phyloP scores from a whole-genome alignment of 2,329 filamentous ascomycete species.

The Aschersonia sp. region DNA sequence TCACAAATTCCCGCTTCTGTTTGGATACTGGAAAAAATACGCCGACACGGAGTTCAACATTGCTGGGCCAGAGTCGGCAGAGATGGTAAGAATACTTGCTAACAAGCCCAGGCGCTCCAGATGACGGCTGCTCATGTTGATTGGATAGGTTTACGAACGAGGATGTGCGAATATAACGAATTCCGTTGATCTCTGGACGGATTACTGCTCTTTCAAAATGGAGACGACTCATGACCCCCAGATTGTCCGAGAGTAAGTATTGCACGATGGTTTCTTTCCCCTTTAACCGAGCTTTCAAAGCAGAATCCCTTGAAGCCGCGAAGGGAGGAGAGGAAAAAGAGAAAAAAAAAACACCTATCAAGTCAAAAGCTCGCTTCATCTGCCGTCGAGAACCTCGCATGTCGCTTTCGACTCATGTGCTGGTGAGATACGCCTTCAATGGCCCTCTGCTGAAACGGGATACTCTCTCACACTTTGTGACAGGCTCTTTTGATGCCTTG shows the following conservation, averaged over 20 bases:
- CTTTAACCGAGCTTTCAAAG: constrained; percentile 42
- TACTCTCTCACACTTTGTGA: constrained; percentile 50
- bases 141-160: constrained; percentile 70
- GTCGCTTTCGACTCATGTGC: constrained; percentile 25
- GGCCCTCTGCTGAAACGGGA: constrained; percentile 40
- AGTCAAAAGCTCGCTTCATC: constrained; percentile 1
- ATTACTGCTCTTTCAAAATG: constrained; percentile 96
- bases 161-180: constrained; percentile 85
- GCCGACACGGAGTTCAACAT: constrained; percentile 96
- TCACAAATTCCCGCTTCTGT: constrained; percentile 85
- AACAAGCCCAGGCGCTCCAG: not conserved
- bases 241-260: constrained; percentile 99
- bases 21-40: constrained; percentile 99
- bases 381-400: constrained; percentile 20
- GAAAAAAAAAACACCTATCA: constrained; percentile 13
- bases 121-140: not conserved
- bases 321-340: not conserved
- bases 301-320: constrained; percentile 24
- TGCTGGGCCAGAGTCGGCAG: constrained; percentile 87
- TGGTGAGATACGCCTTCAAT: constrained; percentile 61
- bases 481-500: constrained; percentile 40
- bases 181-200: constrained; percentile 92
- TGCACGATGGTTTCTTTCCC: constrained; percentile 47
- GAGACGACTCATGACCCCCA: constrained; percentile 91
- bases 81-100: constrained; percentile 53